Conservation (phyloP, 169 alveolate genomes). For the Theileria equi region DNA sequence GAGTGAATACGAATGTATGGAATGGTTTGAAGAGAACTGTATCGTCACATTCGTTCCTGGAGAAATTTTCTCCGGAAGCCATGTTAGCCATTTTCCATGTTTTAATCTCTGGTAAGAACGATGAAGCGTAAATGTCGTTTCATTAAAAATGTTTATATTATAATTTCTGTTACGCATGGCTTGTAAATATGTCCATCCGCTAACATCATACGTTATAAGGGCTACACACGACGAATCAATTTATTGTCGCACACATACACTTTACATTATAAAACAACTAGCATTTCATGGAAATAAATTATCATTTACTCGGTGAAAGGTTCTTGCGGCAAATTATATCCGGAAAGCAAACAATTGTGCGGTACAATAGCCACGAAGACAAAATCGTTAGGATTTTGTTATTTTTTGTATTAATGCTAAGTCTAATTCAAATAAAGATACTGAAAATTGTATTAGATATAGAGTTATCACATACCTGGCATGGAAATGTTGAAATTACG, state of each 20-base stretch:
- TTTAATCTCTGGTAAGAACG: slow-evolving; percentile 30
- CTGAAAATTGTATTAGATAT: slow-evolving; percentile 17
- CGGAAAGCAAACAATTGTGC: background rate
- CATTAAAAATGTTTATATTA: slow-evolving; percentile 32
- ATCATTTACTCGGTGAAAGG: no score
- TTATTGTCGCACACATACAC: background rate
- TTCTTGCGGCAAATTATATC: background rate
- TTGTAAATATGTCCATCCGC: background rate
- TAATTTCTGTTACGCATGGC: slow-evolving; percentile 28
- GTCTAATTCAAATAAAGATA: slow-evolving; percentile 76
- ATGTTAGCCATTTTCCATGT: slow-evolving; percentile 59
- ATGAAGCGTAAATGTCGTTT: slow-evolving; percentile 41
- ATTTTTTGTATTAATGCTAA: slow-evolving; percentile 26
- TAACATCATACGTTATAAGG: background rate
- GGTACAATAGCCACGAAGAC: slow-evolving; percentile 19
- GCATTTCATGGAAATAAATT: background rate
- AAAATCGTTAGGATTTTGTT: background rate
- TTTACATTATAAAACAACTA: no score
- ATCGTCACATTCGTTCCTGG: slow-evolving; percentile 25
- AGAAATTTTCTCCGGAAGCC: slow-evolving; percentile 56
- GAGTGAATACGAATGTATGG: slow-evolving; percentile 37
- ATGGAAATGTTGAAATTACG: slow-evolving; percentile 80
- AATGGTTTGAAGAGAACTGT: slow-evolving; percentile 23
- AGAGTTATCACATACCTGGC: slow-evolving; percentile 75
- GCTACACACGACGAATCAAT: background rate